Evolutionary conservation across 306 rosid species (phyloP).

Genomic region (Lupinus albus): DNA sequence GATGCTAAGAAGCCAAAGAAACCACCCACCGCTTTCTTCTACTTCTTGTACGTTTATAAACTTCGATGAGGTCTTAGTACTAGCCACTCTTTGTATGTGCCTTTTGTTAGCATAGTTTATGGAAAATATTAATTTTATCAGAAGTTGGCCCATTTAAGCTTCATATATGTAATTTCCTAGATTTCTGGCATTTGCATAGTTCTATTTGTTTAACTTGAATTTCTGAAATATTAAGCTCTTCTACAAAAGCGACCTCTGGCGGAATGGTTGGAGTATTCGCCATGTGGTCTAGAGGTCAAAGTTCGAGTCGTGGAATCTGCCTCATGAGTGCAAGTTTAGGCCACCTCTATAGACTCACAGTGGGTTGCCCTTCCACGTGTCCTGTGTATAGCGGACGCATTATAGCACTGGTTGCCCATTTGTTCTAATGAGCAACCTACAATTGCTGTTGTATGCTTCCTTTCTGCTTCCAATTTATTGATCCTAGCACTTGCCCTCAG

Average conservation of each 20-base stretch:
- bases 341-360: neutral
- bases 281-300: neutral
- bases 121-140: slow-evolving; percentile 2
- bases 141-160: slow-evolving; percentile 12
- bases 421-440: slow-evolving; percentile 4
- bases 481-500: slow-evolving; percentile 11
- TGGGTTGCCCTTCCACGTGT: neutral
- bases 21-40: slow-evolving; percentile 98
- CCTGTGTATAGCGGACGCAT: neutral
- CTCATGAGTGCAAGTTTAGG: neutral
- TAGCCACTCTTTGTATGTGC: neutral
- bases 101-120: slow-evolving; percentile 24
- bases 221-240: slow-evolving; percentile 22
- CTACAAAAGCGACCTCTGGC: neutral
- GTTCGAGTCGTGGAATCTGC: neutral
- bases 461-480: slow-evolving; percentile 8
- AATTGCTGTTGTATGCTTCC: slow-evolving; percentile 27
- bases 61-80: slow-evolving; percentile 28
- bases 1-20: slow-evolving; percentile 90
- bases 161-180: slow-evolving; percentile 9
- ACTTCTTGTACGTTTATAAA: slow-evolving; percentile 63
- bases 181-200: slow-evolving; percentile 20
- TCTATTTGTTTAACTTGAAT: slow-evolving; percentile 25
- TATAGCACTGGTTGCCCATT: neutral
- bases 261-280: neutral